These are phyloP conservation scores for Verticillium longisporum DNA, from an alignment of 2,329 filamentous ascomycete genomes.

Conservation along the genomic window DNA sequence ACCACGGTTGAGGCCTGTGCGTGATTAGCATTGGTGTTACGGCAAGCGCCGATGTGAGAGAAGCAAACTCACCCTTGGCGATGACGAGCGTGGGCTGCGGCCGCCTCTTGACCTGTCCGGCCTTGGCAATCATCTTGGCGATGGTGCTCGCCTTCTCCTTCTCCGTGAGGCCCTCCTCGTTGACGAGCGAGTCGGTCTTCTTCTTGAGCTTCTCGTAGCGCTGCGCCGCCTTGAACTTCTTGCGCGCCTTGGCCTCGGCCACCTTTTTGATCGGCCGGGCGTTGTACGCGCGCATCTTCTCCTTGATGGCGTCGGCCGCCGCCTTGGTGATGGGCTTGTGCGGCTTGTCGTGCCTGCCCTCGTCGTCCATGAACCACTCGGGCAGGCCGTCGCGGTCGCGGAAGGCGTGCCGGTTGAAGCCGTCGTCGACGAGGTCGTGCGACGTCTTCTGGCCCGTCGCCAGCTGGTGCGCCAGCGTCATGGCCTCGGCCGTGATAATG, in stretches of 20 bases:
- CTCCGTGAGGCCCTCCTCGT: conserved; percentile 89
- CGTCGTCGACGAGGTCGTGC: conserved; percentile 78
- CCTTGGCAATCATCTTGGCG: conserved; percentile 71
- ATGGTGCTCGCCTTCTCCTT: conserved; percentile 91
- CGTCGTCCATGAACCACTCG: conserved; percentile 97
- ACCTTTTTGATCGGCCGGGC: conserved; percentile 99
- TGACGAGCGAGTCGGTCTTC: conserved; percentile 85
- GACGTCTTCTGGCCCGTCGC: conserved; percentile 78
- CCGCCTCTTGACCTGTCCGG: conserved; percentile 79
- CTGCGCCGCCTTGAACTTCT: conserved; percentile 93
- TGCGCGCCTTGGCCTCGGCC: conserved; percentile 87
- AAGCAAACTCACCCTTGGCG: conserved; percentile 53
- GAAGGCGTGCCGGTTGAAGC: conserved; percentile 88
- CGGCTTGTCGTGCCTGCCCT: conserved; percentile 72
- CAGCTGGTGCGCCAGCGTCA: conserved; percentile 91
- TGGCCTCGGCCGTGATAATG: conserved; percentile 98
- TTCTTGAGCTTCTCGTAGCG: conserved; percentile 90
- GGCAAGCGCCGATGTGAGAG: too few relatives aligned
- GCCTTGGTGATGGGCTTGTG: conserved; percentile 89
- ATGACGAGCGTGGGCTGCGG: conserved; percentile 82
- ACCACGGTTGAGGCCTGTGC: conserved; percentile 58
- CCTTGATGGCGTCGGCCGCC: conserved; percentile 85
- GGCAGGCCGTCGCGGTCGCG: conserved; percentile 87
- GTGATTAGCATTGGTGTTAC: neutral
- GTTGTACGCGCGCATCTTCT: conserved; percentile 87